Evolutionary conservation across 495 filamentous ascomycete genomes (phyloP).

Genomic region (Tuber calosporum): DNA sequence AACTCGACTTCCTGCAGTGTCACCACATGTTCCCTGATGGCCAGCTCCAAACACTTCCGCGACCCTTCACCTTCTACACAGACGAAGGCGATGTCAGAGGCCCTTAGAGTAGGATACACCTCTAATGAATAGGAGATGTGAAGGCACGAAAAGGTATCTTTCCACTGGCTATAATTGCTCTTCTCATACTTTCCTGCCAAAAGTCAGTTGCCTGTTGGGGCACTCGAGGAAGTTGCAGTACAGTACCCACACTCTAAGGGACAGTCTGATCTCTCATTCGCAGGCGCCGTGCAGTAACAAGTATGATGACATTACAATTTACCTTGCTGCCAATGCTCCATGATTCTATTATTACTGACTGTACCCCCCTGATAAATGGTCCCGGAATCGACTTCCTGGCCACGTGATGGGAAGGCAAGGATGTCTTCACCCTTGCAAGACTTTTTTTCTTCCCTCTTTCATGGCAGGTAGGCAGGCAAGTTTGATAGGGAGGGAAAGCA

Average conservation of each 20-base stretch:
- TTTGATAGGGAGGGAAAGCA: not conserved
- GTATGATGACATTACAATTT: not conserved
- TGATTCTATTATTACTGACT: not conserved
- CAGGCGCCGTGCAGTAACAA: not conserved
- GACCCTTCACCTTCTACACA: not conserved
- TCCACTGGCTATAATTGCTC: not conserved
- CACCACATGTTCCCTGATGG: not conserved
- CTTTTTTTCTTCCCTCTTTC: not conserved
- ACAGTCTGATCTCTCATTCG: not conserved
- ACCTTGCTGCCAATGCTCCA: not conserved
- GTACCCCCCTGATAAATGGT: not conserved
- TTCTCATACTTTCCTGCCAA: not conserved
- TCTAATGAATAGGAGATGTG: not conserved
- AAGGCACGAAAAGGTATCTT: not conserved
- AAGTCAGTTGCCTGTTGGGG: not conserved
- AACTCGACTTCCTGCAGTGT: not conserved
- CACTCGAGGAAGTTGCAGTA: too few relatives aligned
- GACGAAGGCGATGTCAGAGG: not conserved
- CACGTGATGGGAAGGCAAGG: not conserved
- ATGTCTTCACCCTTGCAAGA: too few relatives aligned
- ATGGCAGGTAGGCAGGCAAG: not conserved
- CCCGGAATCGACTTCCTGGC: not conserved
- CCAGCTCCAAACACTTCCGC: not conserved
- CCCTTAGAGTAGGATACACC: not conserved
- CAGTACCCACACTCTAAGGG: not conserved